Percentiles rank a stretch among this genome's conserved stretches.
phyloP scores from a whole-genome alignment of 768 basidiomycete genomes.

The Suillus tomentosus region DNA sequence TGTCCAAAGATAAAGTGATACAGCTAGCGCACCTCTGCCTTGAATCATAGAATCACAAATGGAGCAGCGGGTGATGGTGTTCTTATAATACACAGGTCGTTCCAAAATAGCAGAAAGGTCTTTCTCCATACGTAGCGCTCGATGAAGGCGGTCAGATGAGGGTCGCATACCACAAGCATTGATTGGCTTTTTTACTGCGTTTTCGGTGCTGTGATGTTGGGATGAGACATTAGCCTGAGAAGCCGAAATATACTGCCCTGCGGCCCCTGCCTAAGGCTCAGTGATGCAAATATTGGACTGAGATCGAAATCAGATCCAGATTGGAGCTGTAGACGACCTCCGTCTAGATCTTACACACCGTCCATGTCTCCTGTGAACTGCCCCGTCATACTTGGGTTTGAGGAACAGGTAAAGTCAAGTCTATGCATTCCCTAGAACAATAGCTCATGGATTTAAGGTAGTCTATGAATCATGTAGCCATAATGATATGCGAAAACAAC shows the following conservation, averaged over 20 bases:
- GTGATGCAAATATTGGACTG: no score
- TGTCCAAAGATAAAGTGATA: neutral
- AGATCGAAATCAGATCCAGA: no score
- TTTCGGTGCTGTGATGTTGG: neutral
- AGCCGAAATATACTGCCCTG: no score
- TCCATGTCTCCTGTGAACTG: no score
- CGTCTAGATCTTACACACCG: no score
- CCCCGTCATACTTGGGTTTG: no score
- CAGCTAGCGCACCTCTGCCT: neutral
- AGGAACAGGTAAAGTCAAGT: neutral
- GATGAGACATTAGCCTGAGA: neutral
- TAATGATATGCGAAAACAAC: slow-evolving; percentile 5
- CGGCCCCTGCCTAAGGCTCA: no score
- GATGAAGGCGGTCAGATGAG: neutral
- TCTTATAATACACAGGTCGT: neutral
- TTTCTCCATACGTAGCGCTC: neutral
- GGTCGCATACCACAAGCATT: neutral
- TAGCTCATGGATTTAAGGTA: slow-evolving; percentile 6
- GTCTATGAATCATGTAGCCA: slow-evolving; percentile 5
- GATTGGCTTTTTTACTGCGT: neutral
- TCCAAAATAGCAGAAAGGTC: neutral
- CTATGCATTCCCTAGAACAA: neutral
- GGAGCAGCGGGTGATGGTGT: neutral
- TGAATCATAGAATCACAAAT: neutral
- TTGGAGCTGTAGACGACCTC: no score